Evolutionary conservation across 2,329 filamentous ascomycete genomes (phyloP).

Genomic region (Monosporascus sp.): DNA sequence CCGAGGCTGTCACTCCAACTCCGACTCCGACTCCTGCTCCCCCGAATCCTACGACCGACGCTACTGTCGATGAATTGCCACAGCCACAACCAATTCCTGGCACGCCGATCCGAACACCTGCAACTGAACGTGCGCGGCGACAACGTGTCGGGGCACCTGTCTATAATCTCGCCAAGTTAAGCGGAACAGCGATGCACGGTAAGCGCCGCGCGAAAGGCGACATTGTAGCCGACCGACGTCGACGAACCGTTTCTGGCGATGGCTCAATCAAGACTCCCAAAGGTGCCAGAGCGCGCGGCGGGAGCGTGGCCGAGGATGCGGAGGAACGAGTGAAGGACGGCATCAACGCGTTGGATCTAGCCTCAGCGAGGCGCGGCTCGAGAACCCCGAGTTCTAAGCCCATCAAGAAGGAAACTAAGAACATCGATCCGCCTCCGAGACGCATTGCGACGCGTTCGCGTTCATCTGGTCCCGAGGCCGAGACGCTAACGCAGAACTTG

Average conservation of each 20-base stretch:
- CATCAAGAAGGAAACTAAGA: constrained; percentile 24
- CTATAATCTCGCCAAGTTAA: constrained; percentile 62
- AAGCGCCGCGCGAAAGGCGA: constrained; percentile 50
- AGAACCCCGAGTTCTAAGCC: constrained; percentile 28
- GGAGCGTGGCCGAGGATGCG: constrained; percentile 11
- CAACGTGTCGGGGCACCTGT: constrained; percentile 50
- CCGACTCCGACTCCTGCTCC: not conserved
- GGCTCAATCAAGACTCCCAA: constrained; percentile 24
- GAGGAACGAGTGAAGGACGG: constrained; percentile 28
- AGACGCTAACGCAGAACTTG: constrained; percentile 40
- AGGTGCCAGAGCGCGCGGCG: constrained; percentile 14
- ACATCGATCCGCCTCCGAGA: constrained; percentile 15
- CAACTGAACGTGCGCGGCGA: constrained; percentile 47
- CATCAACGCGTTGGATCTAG: constrained; percentile 42
- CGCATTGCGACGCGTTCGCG: constrained; percentile 43
- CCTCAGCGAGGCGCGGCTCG: constrained; percentile 34
- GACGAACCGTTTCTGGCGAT: constrained; percentile 40
- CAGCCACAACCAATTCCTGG: constrained; percentile 10
- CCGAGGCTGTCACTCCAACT: not conserved
- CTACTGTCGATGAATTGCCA: not conserved
- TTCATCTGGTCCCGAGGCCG: constrained; percentile 36
- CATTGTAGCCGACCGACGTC: constrained; percentile 36
- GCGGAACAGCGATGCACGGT: constrained; percentile 56
- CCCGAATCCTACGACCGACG: not conserved
- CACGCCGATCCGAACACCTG: constrained; percentile 17